Base-by-base conservation (phyloP, 2,329 filamentous ascomycete species). In the Fusarium sarcochroum region DNA sequence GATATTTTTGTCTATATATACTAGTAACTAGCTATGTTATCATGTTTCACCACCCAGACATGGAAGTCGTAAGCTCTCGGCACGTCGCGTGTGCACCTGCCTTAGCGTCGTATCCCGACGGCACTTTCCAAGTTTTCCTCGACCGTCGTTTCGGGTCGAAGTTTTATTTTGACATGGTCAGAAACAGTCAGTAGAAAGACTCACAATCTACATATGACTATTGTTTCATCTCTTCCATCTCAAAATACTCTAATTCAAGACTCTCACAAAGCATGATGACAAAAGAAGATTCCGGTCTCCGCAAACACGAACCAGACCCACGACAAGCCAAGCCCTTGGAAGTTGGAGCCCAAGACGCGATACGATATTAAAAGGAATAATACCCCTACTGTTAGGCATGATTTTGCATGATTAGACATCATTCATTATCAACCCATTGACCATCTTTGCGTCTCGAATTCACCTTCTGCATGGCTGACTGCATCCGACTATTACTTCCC, bases 91-190 rank as follows among this genome's bases (percentile, higher is more conserved):
- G 25, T 41, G 40, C 50, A 65, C 49, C 50, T 69, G 30, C 66
- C 30, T 54, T 69, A 66, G 60, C 64, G 61, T 69, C 56, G 45
- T 50, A 25, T 69, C 30, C 54, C 49, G 21, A 34, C 20, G 55
- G 56, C 58, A 63, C 40, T 64, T 58, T 63, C 34, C 51, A 63
- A 48, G 44, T 50, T 63, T 41, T 49, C 40, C 18, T 27, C 45
- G 58, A 34, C 44, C 32, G 18, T 57, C 27, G 17, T 32, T 58
- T 58, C 42, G 34, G 21, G 13, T 42, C 25, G n/a, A 37, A 15
- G 7, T 38, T 41, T 47, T 46, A 52, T 42, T 49, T 44, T 46
- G 21, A 8, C 52, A 68, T 68, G 40, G 21, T 40, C 48, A 49
- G 21, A 35, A 18, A 58, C 25, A 27, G 10, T 57, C 25, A 23